Percentiles rank a stretch among this genome's conserved stretches.
Evolutionary conservation across 805 yeast genomes (phyloP).

Genomic region (Pichia cabralensis): DNA sequence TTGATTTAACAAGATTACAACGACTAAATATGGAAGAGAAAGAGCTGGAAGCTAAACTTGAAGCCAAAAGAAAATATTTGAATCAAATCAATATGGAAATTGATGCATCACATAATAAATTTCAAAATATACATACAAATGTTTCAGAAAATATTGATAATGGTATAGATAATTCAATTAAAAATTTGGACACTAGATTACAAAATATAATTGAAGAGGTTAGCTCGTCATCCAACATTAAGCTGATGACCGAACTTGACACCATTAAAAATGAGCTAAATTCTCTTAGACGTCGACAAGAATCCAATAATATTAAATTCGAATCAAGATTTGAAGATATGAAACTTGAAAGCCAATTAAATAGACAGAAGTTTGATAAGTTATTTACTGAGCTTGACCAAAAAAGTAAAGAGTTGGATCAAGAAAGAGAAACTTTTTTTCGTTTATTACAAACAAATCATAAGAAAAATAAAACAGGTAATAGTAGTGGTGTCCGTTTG

Average conservation of each 20-base stretch:
- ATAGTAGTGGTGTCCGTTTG: too few relatives aligned
- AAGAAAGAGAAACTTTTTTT: slow-evolving; percentile 19
- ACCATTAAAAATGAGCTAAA: slow-evolving; percentile 17
- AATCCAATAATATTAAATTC: slow-evolving; percentile 52
- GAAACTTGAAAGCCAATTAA: slow-evolving; percentile 36
- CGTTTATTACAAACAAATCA: too few relatives aligned
- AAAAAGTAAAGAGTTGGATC: slow-evolving; percentile 19
- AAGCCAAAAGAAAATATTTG: neutral
- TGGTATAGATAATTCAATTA: slow-evolving; percentile 3
- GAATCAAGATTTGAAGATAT: slow-evolving; percentile 61
- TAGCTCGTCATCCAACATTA: slow-evolving; percentile 11
- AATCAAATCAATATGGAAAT: neutral
- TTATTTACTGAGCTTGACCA: slow-evolving; percentile 18
- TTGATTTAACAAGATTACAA: slow-evolving; percentile 1
- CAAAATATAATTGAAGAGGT: slow-evolving; percentile 13
- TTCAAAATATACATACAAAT: neutral
- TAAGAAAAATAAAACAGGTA: too few relatives aligned
- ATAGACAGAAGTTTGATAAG: slow-evolving; percentile 17
- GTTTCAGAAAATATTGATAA: neutral
- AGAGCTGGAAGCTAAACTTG: neutral
- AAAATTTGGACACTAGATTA: slow-evolving; percentile 10
- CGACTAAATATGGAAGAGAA: neutral
- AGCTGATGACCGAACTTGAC: slow-evolving; percentile 13
- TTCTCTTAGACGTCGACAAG: slow-evolving; percentile 19
- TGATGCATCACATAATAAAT: neutral